Conservation (phyloP, 257 asterid species). For the Solanum clarkiae region DNA sequence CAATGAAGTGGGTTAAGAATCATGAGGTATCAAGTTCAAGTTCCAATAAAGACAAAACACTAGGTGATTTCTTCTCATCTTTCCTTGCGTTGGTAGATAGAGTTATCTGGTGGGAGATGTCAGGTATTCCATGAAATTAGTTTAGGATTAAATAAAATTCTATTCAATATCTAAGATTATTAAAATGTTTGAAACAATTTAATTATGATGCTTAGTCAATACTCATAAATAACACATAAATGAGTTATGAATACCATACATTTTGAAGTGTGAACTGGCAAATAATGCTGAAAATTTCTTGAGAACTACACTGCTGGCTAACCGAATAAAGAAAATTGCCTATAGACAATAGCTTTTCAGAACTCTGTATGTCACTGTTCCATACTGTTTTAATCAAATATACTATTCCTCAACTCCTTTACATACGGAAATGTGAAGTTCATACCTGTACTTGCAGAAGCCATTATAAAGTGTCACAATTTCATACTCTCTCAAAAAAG, state of each 20-base stretch:
- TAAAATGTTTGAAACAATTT: not conserved
- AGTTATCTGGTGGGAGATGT: no score
- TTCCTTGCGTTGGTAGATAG: no score
- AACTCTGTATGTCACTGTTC: not conserved
- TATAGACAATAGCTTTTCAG: not conserved
- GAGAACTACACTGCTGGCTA: not conserved
- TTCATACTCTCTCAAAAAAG: not conserved
- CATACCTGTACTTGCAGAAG: not conserved
- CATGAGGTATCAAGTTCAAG: no score
- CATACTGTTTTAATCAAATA: not conserved
- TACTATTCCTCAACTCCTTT: not conserved
- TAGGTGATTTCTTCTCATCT: no score
- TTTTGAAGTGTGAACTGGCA: not conserved
- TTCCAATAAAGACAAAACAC: no score
- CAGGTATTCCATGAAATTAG: no score
- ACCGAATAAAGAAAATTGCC: not conserved
- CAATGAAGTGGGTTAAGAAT: no score
- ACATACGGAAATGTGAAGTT: not conserved
- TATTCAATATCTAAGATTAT: not conserved
- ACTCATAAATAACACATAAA: not conserved
- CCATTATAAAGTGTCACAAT: not conserved
- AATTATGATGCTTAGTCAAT: not conserved
- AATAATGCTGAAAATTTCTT: not conserved
- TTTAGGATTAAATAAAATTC: not conserved
- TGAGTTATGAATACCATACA: not conserved